Evolutionary conservation across 352 stramenopile species (phyloP), one percentile per base, ranked within the genome.

Genomic region (Globisporangium paddicum): DNA sequence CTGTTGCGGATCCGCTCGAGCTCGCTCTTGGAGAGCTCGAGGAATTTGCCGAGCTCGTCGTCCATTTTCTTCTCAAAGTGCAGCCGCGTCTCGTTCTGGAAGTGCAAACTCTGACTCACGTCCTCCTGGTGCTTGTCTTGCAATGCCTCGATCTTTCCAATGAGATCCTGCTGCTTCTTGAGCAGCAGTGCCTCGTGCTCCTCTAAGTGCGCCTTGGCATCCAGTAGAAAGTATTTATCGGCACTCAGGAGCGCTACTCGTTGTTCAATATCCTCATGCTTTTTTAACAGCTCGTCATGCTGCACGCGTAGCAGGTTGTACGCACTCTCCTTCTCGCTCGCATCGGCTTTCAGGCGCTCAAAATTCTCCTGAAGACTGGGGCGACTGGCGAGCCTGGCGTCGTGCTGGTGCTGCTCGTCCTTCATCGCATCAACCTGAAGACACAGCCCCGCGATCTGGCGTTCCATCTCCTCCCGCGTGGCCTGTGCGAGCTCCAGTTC

Each of bases 1-100:
- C 69, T 77, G n/a, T 67, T 73, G 9, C 80, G 79, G 16, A 93
- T 85, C 14, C 71, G 66, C n/a, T 90, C 80, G 26, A 90, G 77
- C 60, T 93, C 83, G 4, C 71, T 67, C 58, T 82, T 81, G 3
- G 79, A 88, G 30, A 87, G 55, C 21, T 87, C 72, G 71, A 90
- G 86, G 45, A 89, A 87, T 51, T 83, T 88, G 51, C 59, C 47
- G 57, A 90, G 71, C 56, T 90, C 79, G 13, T 71, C 66, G 23
- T 89, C 72, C 11, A 90, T 44, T 34, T 86, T 83, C 55, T 78
- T 80, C 54, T 92, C 82, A 57, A 90, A 90, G 16, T 81, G 56
- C 41, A 84, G 10, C 4, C 77, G 66, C 6, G 75, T 79, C 50
- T 90, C 83, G 35, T 86, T 81, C 37, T 88, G 74, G 10, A 82